Base-by-base conservation (phyloP, 1,284 basidiomycete species). In the Inonotus hispidus region DNA sequence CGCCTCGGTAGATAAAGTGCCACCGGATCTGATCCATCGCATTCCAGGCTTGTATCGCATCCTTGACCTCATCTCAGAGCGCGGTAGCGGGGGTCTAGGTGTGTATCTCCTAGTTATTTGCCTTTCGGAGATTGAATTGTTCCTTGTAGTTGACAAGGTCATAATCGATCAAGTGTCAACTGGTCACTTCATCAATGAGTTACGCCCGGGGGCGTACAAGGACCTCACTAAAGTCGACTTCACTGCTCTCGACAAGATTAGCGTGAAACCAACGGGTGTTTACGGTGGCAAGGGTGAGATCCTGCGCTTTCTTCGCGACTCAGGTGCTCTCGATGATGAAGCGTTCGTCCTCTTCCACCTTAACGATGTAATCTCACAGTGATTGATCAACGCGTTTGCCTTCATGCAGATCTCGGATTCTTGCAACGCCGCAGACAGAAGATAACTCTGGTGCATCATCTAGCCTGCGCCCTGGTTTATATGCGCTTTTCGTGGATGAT, bases 161-260 rank as follows among this genome's bases (percentile, higher is more conserved):
- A 77, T 85, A 68, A 84, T 85, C 43, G 75, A 74, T 25, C 79
- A 82, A 67, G 75, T 76, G 19, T 76, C 76, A 1, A 69, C 83
- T 23, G 72, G 74, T 57, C 64, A 65, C 2, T 75, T 83, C 54
- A 72, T 82, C 62, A 82, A 83, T 49, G 67, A 70, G 19, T 58
- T 82, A 3, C 72, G 67, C 21, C 80, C 81, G 0, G 76, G 79
- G 1, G 76, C 82, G 4, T 84, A 82, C 61, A 64, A 68, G 2
- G 79, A 79, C 0, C 70, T 83, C 63, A 84, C 79, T 1, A 78
- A 75, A 57, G 77, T 84, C 41, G 75, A 83, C 64, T 84, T 84
- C 69, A 74, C 75, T 37, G 64, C 71, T 0, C 72, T 85, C 1
- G 81, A 84, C 59, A 63, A 70, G 3, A 64, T 76, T 11, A 54